Conservation (phyloP, 2,329 filamentous ascomycete species). For the Exophiala oligosperma region DNA sequence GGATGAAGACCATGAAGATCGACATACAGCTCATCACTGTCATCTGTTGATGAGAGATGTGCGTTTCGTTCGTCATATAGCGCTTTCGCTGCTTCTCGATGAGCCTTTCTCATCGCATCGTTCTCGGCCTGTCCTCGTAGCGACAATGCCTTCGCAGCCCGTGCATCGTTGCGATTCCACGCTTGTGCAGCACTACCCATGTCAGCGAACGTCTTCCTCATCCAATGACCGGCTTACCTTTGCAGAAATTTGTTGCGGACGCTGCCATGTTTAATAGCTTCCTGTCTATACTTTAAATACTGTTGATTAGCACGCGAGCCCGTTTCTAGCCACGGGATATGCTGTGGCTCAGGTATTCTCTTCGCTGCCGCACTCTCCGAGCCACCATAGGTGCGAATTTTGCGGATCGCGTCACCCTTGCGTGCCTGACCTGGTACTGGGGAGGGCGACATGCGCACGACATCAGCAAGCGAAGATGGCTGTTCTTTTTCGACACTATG, state of each 20-base stretch:
- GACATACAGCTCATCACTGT: conserved; percentile 77
- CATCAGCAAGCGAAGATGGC: conserved; percentile 83
- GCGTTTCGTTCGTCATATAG: conserved; percentile 94
- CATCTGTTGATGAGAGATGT: conserved; percentile 49
- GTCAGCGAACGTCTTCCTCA: not conserved
- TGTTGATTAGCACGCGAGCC: conserved; percentile 87
- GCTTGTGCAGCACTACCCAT: conserved; percentile 80
- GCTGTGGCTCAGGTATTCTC: conserved; percentile 81
- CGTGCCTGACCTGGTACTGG: conserved; percentile 61
- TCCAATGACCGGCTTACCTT: conserved; percentile 58
- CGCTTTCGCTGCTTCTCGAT: conserved; percentile 86
- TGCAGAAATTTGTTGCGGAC: conserved; percentile 96
- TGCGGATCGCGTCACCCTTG: conserved; percentile 63
- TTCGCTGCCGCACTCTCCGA: conserved; percentile 68
- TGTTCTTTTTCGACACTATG: conserved; percentile 67
- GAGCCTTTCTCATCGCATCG: conserved; percentile 93
- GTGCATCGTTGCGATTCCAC: conserved; percentile 96
- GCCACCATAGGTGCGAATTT: conserved; percentile 28
- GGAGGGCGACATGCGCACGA: conserved; percentile 92
- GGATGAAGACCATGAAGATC: conserved; percentile 98
- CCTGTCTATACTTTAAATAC: conserved; percentile 90
- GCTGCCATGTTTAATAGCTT: conserved; percentile 96
- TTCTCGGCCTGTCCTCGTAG: conserved; percentile 95
- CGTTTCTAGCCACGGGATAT: conserved; percentile 96
- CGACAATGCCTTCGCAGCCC: conserved; percentile 91